phyloP scores from a whole-genome alignment of 345 rosid species.

The Citrus inodora region DNA sequence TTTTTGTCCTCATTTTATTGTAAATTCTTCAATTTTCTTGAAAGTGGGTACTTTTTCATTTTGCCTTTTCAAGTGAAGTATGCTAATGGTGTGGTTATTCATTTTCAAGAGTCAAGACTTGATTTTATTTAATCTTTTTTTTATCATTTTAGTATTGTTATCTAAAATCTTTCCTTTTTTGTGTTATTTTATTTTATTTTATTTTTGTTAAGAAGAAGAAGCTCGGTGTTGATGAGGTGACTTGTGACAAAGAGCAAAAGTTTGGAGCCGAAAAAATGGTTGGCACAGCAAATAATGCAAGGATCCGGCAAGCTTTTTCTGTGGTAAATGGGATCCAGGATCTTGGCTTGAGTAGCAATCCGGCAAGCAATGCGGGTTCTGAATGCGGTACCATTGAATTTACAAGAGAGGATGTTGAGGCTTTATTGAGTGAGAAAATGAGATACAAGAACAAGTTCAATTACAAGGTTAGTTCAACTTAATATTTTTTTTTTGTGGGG shows the following conservation, averaged over 20 bases:
- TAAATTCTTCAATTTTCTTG: neutral
- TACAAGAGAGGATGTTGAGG: constrained; percentile 64
- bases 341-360: constrained; percentile 48
- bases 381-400: constrained; percentile 57
- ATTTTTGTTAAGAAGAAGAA: constrained; percentile 14
- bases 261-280: constrained; percentile 36
- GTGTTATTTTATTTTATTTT: neutral
- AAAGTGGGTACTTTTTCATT: neutral
- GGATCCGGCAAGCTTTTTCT: constrained; percentile 54
- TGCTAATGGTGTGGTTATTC: neutral
- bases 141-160: neutral
- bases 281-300: constrained; percentile 48
- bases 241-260: constrained; percentile 13
- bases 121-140: neutral
- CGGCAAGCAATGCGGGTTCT: constrained; percentile 58
- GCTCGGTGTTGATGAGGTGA: constrained; percentile 25
- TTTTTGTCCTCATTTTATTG: neutral
- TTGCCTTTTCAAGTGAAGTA: neutral
- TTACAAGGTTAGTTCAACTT: constrained; percentile 57
- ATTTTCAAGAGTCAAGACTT: neutral
- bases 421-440: constrained; percentile 54
- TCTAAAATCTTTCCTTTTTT: neutral
- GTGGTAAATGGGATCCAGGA: constrained; percentile 52
- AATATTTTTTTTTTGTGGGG: neutral
- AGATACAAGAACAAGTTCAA: constrained; percentile 70